A percentile compares a stretch with the other conserved stretches of the same genome.
Conservation (phyloP, 495 filamentous ascomycete genomes). For the Aspergillus carlsbadensis region DNA sequence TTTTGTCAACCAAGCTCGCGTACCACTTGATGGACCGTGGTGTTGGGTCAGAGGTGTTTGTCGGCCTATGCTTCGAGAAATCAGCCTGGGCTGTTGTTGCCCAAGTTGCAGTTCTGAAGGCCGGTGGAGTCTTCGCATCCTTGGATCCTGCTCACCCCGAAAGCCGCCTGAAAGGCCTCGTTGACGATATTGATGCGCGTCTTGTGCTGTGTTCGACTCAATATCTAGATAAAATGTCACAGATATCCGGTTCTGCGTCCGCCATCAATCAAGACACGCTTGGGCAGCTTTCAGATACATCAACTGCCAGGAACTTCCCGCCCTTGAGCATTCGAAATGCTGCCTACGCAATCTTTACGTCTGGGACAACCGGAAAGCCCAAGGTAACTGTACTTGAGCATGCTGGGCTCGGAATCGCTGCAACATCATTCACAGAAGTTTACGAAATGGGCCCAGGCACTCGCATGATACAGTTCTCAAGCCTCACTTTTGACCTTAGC, state of each 20-base stretch:
- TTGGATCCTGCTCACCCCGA: constrained; percentile 58
- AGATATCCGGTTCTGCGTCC: constrained; percentile 29
- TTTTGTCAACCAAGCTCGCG: constrained; percentile 22
- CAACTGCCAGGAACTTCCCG: constrained; percentile 16
- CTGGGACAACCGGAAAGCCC: constrained; percentile 51
- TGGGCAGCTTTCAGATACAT: constrained; percentile 26
- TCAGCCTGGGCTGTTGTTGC: constrained; percentile 54
- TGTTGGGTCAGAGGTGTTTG: constrained; percentile 41
- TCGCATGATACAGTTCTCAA: constrained; percentile 66
- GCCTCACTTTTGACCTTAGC: constrained; percentile 67
- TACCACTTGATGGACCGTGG: constrained; percentile 22
- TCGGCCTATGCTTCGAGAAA: constrained; percentile 59
- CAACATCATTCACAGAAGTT: constrained; percentile 32
- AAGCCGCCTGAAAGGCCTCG: constrained; percentile 51
- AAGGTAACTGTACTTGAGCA: constrained; percentile 51
- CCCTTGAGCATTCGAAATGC: constrained; percentile 28
- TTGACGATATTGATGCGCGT: constrained; percentile 45
- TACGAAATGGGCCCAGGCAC: constrained; percentile 49
- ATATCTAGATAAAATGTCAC: constrained; percentile 30
- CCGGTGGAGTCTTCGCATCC: constrained; percentile 58
- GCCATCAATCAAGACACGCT: constrained; percentile 32
- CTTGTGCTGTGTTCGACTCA: constrained; percentile 40
- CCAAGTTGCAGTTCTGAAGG: constrained; percentile 55
- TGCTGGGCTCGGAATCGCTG: constrained; percentile 32
- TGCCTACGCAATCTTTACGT: constrained; percentile 51